Evolutionary conservation across 371 early-diverging fungal species (phyloP).

Genomic region (Batrachochytrium dendrobatidis): DNA sequence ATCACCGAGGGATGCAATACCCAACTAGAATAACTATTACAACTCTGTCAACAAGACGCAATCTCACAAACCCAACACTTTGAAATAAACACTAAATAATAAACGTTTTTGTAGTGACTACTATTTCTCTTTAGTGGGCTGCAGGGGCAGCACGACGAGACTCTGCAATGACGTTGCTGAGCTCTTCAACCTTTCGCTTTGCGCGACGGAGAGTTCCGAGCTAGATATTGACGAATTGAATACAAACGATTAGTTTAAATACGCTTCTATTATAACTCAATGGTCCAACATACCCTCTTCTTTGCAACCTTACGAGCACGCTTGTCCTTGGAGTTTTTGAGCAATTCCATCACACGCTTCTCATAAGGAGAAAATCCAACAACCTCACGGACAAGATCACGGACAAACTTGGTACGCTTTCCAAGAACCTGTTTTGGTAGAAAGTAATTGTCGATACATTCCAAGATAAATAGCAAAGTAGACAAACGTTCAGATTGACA

Average conservation of each 20-base stretch:
- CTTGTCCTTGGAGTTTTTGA: slow-evolving; percentile 99
- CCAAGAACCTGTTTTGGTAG: slow-evolving; percentile 51
- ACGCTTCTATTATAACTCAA: neutral
- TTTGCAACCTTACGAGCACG: slow-evolving; percentile 98
- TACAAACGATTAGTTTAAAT: neutral
- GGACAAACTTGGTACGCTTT: slow-evolving; percentile 87
- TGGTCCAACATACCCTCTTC: slow-evolving; percentile 67
- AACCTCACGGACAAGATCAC: slow-evolving; percentile 93
- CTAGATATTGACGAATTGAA: slow-evolving; percentile 27
- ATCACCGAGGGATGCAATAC: slow-evolving; percentile 22
- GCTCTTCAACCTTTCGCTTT: slow-evolving; percentile 98
- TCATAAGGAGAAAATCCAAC: slow-evolving; percentile 98
- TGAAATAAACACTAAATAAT: neutral
- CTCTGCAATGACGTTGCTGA: slow-evolving; percentile 87
- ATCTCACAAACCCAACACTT: no score
- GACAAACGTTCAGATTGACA: no score
- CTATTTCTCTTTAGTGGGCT: slow-evolving; percentile 4
- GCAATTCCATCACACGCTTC: slow-evolving; percentile 97
- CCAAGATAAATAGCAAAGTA: no score
- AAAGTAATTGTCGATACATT: no score
- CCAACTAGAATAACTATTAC: neutral
- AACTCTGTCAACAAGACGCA: neutral
- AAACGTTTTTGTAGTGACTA: neutral
- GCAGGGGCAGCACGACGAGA: slow-evolving; percentile 80
- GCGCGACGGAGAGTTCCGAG: slow-evolving; percentile 95